Percentiles rank a stretch among this genome's conserved stretches.
phyloP scores from a whole-genome alignment of 352 stramenopile genomes.

The Pythium sp. region DNA sequence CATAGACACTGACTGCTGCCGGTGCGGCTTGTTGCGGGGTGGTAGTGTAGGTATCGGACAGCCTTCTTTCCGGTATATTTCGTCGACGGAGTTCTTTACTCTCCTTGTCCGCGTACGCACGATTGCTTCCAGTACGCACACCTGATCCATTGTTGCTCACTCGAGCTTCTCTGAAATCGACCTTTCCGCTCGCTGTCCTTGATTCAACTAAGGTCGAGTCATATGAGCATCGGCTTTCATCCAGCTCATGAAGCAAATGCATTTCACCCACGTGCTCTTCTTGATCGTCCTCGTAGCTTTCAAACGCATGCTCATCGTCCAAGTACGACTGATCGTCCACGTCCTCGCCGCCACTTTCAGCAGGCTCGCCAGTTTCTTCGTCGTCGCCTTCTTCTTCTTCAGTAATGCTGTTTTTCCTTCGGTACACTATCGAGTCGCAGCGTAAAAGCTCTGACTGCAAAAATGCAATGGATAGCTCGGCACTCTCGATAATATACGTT shows the following conservation, averaged over 20 bases:
- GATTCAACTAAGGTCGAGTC: neutral
- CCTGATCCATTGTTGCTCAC: neutral
- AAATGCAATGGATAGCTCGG: neutral
- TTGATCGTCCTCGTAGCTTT: slow-evolving; percentile 30
- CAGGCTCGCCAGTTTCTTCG: neutral
- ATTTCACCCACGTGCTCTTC: neutral
- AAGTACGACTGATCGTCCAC: slow-evolving; percentile 27
- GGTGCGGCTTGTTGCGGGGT: neutral
- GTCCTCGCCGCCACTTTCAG: slow-evolving; percentile 12
- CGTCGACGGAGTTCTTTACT: neutral
- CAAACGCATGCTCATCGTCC: slow-evolving; percentile 32
- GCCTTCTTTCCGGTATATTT: neutral
- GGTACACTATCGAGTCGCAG: neutral
- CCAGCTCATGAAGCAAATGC: neutral
- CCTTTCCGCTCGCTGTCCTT: neutral
- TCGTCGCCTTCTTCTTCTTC: slow-evolving; percentile 13
- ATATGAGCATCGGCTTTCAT: neutral
- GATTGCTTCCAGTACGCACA: neutral
- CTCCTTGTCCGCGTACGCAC: neutral
- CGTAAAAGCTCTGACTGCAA: slow-evolving; percentile 3
- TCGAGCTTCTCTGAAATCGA: neutral
- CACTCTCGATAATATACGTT: neutral
- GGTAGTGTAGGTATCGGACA: neutral
- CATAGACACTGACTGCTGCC: slow-evolving; percentile 25
- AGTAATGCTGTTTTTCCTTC: slow-evolving; percentile 8